These are phyloP conservation scores for Geotrichum restrictum DNA, from an alignment of 1,139 yeast species.

Conservation along the genomic window DNA sequence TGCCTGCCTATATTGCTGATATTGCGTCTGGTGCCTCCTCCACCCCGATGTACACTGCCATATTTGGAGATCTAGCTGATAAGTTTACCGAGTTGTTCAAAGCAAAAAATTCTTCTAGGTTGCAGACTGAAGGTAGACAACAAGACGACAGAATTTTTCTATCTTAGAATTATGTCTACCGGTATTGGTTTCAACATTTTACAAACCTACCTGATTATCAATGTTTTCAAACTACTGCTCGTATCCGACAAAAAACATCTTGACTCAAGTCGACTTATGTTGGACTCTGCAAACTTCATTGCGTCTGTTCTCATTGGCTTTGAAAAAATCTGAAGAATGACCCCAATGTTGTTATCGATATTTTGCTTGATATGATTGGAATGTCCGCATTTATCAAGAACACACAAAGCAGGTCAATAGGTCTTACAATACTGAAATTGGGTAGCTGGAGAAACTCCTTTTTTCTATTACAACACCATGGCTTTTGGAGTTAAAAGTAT, in stretches of 20 bases:
- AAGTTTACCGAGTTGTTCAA: constrained; percentile 37
- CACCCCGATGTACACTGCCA: constrained; percentile 42
- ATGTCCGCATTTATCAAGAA: constrained; percentile 37
- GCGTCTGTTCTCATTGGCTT: constrained; percentile 44
- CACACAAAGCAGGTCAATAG: constrained; percentile 33
- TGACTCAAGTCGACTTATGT: constrained; percentile 41
- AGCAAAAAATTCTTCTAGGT: constrained; percentile 30
- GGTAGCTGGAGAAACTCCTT: constrained; percentile 45
- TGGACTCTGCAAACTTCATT: constrained; percentile 41
- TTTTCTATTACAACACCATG: constrained; percentile 43
- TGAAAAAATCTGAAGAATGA: constrained; percentile 40
- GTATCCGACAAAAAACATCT: constrained; percentile 43
- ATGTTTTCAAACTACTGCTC: constrained; percentile 44
- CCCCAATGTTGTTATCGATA: constrained; percentile 40
- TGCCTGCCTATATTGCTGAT: constrained; percentile 35
- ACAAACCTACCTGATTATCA: constrained; percentile 40
- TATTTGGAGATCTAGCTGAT: constrained; percentile 41
- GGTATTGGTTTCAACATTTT: constrained; percentile 35
- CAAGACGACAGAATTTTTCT: constrained; percentile 40
- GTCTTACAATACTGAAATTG: constrained; percentile 40
- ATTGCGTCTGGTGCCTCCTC: constrained; percentile 41
- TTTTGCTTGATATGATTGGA: constrained; percentile 32
- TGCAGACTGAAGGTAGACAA: constrained; percentile 37
- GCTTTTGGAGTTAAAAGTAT: constrained; percentile 45
- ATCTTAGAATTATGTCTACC: constrained; percentile 41